Base-by-base conservation (phyloP, 768 basidiomycete species). In the Lactarius indigo region DNA sequence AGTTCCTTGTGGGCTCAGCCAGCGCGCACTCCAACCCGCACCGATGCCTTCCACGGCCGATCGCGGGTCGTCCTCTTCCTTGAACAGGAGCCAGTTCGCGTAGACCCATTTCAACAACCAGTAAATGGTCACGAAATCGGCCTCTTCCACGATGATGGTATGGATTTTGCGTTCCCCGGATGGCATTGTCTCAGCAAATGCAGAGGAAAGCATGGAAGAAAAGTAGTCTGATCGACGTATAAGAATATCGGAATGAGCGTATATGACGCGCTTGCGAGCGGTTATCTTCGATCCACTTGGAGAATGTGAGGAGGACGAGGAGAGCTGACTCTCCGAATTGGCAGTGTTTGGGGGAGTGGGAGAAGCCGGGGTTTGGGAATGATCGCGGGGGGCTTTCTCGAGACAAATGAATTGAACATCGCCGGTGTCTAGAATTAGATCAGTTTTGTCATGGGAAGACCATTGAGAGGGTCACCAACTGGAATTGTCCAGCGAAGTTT, bases 71-170 rank as follows among this genome's bases (percentile, higher is more conserved):
- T 92, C 90, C 20, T 85, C 74, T 61, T 86, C 83, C 65, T 84
- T 83, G 78, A 92, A 92, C 23, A 84, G 77, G 1, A 91, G 77
- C 85, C 87, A 90, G 73, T 91, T 88, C 8, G 86, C 85, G 69
- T 92, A 92, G 63, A 89, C 84, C 75, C 82, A 91, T 73, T 90
- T 90, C 41, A 92, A 76, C 31, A 91, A 74, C 90, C 90, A 92
- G 73, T 90, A 91, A 5, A 91, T 82, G 0, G 90, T 91, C 64
- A 86, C 83, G 68, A 88, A 92, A 65, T 89, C 88, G 8, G 88
- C 88, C 74, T 92, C 90, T 69, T 91, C 87, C 8, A 92, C 86
- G n/a, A 89, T 78, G 58, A 92, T 76, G 1, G 84, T 88, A 73
- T 86, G 84, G 0, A 86, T 69, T 71, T 87, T 85, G 65, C 87